phyloP scores from a whole-genome alignment of 257 asterid species.

The Nicotiana tabacum region DNA sequence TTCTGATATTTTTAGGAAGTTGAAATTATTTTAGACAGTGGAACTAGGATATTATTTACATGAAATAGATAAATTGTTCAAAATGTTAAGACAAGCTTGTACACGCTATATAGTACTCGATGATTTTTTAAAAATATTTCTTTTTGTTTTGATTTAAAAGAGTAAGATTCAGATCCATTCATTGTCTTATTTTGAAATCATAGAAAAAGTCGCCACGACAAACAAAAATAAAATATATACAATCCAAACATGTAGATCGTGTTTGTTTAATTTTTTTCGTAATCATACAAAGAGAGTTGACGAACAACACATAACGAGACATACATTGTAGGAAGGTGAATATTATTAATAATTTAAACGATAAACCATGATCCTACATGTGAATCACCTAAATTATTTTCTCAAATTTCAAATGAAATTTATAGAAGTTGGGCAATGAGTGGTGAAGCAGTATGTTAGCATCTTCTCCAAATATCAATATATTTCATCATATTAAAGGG shows the following conservation, averaged over 20 bases:
- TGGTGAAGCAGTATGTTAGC: background rate
- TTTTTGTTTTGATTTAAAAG: background rate
- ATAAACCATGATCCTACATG: slow-evolving; percentile 6
- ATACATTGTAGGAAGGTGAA: background rate
- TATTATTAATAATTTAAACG: background rate
- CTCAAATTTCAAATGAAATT: background rate
- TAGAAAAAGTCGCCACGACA: background rate
- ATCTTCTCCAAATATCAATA: background rate
- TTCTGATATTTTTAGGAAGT: background rate
- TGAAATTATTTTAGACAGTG: background rate
- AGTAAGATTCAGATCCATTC: background rate
- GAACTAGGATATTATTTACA: background rate
- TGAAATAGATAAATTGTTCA: background rate
- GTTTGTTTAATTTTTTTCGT: background rate
- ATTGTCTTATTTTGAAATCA: background rate
- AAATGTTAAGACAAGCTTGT: background rate
- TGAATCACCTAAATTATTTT: background rate
- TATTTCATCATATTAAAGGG: background rate
- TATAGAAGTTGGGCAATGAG: background rate
- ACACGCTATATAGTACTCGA: background rate
- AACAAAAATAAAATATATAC: background rate
- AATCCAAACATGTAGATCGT: background rate
- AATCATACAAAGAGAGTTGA: background rate
- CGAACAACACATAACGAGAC: background rate
- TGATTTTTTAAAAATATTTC: background rate